Conservation (phyloP, 2,329 filamentous ascomycete species). For the Hypoxylon rubiginosum region DNA sequence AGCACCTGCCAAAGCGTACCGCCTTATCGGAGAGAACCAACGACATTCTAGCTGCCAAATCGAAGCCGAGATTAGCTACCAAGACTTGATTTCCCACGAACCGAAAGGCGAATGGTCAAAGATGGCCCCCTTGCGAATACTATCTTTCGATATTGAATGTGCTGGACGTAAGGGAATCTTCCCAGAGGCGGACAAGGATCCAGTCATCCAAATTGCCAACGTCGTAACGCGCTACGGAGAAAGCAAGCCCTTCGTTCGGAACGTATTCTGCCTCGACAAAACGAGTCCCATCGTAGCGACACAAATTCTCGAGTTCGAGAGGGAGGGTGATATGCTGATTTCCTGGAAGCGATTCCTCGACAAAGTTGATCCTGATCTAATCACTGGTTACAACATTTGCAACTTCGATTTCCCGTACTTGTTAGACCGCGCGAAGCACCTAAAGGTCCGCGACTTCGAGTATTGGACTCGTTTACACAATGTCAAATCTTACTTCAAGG, state of each 20-base stretch:
- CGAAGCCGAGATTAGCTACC: conserved; percentile 87
- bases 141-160: conserved; percentile 99
- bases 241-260: conserved; percentile 93
- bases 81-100: conserved; percentile 86
- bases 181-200: conserved; percentile 90
- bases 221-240: conserved; percentile 96
- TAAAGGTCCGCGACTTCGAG: conserved; percentile 85
- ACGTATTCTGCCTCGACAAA: conserved; percentile 94
- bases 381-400: conserved; percentile 98
- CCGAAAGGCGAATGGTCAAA: conserved; percentile 97
- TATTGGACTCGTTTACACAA: conserved; percentile 87
- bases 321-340: conserved; percentile 90
- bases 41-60: conserved; percentile 96
- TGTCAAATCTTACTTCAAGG: conserved; percentile 77
- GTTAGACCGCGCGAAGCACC: conserved; percentile 85
- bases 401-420: conserved; percentile 99
- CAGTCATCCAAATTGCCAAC: conserved; percentile 98
- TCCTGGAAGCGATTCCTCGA: conserved; percentile 92
- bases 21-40: conserved; percentile 73
- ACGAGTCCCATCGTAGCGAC: conserved; percentile 96
- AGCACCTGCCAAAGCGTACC: conserved; percentile 80
- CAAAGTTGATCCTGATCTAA: conserved; percentile 93
- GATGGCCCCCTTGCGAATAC: conserved; percentile 91
- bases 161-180: conserved; percentile 98
- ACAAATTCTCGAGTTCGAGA: conserved; percentile 85